These are phyloP conservation scores for Arabidopsis thaliana DNA, from an alignment of 345 rosid species.

Conservation along the genomic window DNA sequence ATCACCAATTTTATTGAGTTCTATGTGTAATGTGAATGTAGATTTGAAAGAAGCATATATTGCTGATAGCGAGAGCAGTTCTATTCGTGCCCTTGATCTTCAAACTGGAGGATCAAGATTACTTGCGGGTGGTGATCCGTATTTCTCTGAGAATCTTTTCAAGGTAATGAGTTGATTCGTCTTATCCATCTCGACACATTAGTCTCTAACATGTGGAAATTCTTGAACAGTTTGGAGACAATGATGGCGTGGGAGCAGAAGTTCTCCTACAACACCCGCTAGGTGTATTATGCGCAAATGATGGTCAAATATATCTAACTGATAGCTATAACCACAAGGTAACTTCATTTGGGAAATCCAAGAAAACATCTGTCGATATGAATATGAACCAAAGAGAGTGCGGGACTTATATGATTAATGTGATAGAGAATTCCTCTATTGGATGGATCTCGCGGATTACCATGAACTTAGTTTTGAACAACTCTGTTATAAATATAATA, in stretches of 20 bases:
- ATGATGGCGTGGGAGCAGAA: slow-evolving; percentile 86
- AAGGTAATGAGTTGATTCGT: slow-evolving; percentile 53
- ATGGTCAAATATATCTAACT: slow-evolving; percentile 79
- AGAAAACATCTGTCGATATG: neutral
- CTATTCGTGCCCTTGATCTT: slow-evolving; percentile 82
- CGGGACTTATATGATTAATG: neutral
- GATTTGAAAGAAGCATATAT: slow-evolving; percentile 73
- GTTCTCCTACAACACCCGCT: slow-evolving; percentile 95
- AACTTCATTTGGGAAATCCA: neutral
- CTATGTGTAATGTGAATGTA: slow-evolving; percentile 29
- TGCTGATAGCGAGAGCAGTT: slow-evolving; percentile 98
- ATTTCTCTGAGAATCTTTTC: slow-evolving; percentile 83
- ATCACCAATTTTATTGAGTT: neutral
- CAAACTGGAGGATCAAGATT: slow-evolving; percentile 87
- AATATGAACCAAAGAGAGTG: neutral
- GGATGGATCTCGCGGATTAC: neutral
- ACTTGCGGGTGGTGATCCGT: slow-evolving; percentile 87
- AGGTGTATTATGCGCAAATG: slow-evolving; percentile 73
- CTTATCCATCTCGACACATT: neutral
- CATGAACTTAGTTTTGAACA: neutral
- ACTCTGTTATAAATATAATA: neutral
- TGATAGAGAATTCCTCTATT: neutral
- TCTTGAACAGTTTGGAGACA: slow-evolving; percentile 82
- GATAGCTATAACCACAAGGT: slow-evolving; percentile 99
- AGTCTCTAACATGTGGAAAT: slow-evolving; percentile 11